Evolutionary conservation across 2,329 filamentous ascomycete species (phyloP).

Genomic region (Aureobasidium musti): DNA sequence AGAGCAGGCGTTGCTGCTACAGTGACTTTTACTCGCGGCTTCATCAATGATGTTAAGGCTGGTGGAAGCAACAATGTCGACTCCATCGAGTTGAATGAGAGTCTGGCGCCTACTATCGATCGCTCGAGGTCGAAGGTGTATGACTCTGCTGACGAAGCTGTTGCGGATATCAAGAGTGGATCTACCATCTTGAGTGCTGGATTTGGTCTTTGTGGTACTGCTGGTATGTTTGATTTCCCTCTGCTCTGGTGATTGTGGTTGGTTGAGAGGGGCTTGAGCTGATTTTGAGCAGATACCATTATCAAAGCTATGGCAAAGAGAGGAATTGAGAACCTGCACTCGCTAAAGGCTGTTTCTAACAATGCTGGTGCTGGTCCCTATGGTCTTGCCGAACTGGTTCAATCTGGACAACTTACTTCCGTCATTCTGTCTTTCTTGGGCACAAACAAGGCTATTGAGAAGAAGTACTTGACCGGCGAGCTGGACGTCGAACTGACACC

Average conservation of each 20-base stretch:
- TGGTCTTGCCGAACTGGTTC: slow-evolving; percentile 51
- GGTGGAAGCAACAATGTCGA: background rate
- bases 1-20: slow-evolving; percentile 14
- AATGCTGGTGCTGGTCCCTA: slow-evolving; percentile 85
- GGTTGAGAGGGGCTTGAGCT: slow-evolving; percentile 39
- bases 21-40: slow-evolving; percentile 5
- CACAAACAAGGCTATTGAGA: slow-evolving; percentile 91
- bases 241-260: background rate
- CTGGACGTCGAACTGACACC: slow-evolving; percentile 90
- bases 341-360: slow-evolving; percentile 85
- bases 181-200: slow-evolving; percentile 77
- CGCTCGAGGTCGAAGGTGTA: slow-evolving; percentile 42
- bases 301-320: slow-evolving; percentile 71
- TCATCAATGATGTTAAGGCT: slow-evolving; percentile 25
- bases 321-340: slow-evolving; percentile 40
- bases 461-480: slow-evolving; percentile 83
- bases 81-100: background rate
- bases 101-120: slow-evolving; percentile 15
- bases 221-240: slow-evolving; percentile 31
- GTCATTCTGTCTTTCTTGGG: slow-evolving; percentile 94
- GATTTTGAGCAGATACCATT: slow-evolving; percentile 62
- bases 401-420: slow-evolving; percentile 83
- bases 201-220: slow-evolving; percentile 76
- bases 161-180: slow-evolving; percentile 71
- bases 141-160: slow-evolving; percentile 43